Base-by-base conservation (phyloP, 1,284 basidiomycete species). In the Neonothopanus nambi region DNA sequence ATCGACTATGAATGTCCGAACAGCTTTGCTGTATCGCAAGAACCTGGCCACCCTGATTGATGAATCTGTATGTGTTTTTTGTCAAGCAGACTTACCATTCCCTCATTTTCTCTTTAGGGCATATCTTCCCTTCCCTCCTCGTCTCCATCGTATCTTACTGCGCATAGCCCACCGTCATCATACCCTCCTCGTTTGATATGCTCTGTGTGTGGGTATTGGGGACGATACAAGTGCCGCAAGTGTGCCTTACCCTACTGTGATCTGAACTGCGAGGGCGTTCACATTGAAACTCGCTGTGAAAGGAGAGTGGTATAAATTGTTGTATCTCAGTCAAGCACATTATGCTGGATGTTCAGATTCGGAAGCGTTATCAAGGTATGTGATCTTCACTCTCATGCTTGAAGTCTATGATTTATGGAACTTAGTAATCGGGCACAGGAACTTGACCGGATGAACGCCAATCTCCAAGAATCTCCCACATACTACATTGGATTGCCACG, bases 21-120 rank as follows among this genome's bases (percentile, higher is more conserved):
- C 83, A 37, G 88, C 90, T 21, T 73, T 93, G 18, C 70, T 93
- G 42, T 93, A 93, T 68, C 83, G 85, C 59, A 92, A 92, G 69
- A 89, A 80, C 57, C 74, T 92, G 12, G 71, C 79, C 3, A 78
- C 82, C 12, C 72, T 91, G 49, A 71, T 91, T 24, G 87, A 90
- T n/a, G 89, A 92, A 71, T 87, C 87, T 50, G 90, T 90, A 61
- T 57, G 88, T 73, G 8, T 21, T 21, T 23, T 24, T 35, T 37
- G n/a, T 51, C 12, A 17, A 41, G n/a, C 17, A 33, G 45, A 44
- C 44, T 56, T 17, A 23, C 28, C 40, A 49, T 45, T 28, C 5
- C 8, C 44, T 44, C 11, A 30, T 28, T 38, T n/a, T 33, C 42
- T 21, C 43, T 33, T 33, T 62, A 91, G 89, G 79, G 81, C 50